These are phyloP conservation scores for Malus orientalis DNA, from an alignment of 306 rosid species.

Conservation along the genomic window DNA sequence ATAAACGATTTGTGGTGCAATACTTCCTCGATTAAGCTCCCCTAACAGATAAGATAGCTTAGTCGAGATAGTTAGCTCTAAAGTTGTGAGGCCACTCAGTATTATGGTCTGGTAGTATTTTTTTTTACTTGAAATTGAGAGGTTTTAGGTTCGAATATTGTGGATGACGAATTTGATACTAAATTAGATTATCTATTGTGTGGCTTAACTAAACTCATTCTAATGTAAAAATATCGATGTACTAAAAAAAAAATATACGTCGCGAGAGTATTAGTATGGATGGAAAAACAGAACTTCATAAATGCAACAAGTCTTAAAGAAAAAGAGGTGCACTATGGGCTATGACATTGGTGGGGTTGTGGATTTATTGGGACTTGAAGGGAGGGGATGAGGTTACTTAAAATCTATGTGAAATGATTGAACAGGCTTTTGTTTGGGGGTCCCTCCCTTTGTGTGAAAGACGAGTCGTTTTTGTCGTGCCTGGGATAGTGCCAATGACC, in stretches of 20 bases:
- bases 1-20: background rate
- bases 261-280: background rate
- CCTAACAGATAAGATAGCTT: too few relatives aligned
- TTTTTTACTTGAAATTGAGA: too few relatives aligned
- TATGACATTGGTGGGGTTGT: background rate
- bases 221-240: too few relatives aligned
- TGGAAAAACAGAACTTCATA: background rate
- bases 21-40: background rate
- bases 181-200: rapidly evolving
- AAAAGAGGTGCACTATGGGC: background rate
- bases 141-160: too few relatives aligned
- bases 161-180: too few relatives aligned
- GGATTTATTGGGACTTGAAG: background rate
- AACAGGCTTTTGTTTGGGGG: background rate
- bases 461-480: background rate
- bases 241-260: too few relatives aligned
- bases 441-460: background rate
- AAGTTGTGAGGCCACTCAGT: background rate
- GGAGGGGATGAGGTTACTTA: background rate
- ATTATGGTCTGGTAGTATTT: background rate
- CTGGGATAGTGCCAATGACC: background rate
- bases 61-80: too few relatives aligned
- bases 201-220: rapidly evolving
- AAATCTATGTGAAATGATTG: background rate
- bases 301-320: background rate